These are phyloP conservation scores for Chlorella sp. DNA, from an alignment of 139 green algal genomes.

Conservation along the genomic window DNA sequence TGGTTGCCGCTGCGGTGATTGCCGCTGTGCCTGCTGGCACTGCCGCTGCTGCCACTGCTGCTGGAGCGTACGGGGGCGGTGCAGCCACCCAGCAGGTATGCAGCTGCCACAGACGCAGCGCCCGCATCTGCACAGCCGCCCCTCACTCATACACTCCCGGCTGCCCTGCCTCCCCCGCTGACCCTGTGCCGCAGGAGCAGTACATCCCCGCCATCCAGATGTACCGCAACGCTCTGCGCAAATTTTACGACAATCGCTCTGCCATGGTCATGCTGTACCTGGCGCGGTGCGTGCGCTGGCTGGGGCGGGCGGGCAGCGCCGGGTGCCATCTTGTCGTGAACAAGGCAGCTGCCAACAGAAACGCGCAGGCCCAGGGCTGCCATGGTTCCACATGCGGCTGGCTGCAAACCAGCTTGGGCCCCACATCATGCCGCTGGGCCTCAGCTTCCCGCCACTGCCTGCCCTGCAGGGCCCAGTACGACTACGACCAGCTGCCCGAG, in stretches of 20 bases:
- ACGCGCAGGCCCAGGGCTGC: background rate
- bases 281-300: conserved; percentile 5
- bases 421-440: background rate
- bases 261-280: conserved; percentile 53
- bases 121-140: too few relatives aligned
- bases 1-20: background rate
- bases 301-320: background rate
- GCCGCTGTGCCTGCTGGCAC: background rate
- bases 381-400: background rate
- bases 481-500: conserved; percentile 63
- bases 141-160: too few relatives aligned
- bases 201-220: conserved; percentile 65
- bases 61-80: too few relatives aligned
- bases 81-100: too few relatives aligned
- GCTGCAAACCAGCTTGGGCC: background rate
- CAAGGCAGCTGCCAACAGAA: background rate
- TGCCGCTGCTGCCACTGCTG: too few relatives aligned
- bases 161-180: background rate
- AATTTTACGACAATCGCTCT: conserved; percentile 59
- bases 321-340: too few relatives aligned
- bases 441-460: conserved; percentile 36
- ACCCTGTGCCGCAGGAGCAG: conserved; percentile 41
- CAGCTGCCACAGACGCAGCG: too few relatives aligned
- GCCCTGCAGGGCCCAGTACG: conserved; percentile 78
- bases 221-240: conserved; percentile 70